phyloP scores from a whole-genome alignment of 2,329 filamentous ascomycete species.

The Colletotrichum magnum region DNA sequence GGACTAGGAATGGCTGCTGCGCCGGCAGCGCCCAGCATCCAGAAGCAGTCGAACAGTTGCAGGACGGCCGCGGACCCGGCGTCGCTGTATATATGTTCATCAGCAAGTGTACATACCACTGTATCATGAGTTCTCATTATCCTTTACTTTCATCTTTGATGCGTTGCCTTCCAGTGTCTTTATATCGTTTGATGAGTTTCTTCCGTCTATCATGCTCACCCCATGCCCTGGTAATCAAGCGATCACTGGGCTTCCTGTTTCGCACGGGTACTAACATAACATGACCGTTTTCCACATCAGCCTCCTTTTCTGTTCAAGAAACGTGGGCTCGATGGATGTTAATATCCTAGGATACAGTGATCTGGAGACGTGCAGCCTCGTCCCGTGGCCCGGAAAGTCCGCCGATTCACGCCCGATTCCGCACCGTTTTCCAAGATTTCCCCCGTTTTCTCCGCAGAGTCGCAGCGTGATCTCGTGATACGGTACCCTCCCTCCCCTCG shows the following conservation, averaged over 20 bases:
- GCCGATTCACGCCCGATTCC: conserved; percentile 20
- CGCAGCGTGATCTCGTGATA: conserved; percentile 23
- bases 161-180: too few species aligned
- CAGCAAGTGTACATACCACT: conserved; percentile 46
- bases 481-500: conserved; percentile 14
- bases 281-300: not conserved
- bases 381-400: not conserved
- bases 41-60: conserved; percentile 7
- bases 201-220: not conserved
- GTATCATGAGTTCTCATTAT: conserved; percentile 37
- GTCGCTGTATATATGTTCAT: conserved; percentile 56
- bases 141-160: not conserved
- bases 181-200: conserved; percentile 8
- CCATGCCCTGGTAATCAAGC: not conserved
- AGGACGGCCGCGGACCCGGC: conserved; percentile 45
- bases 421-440: conserved; percentile 24
- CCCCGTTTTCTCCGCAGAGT: too few species aligned
- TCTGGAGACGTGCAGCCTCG: too few species aligned
- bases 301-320: not conserved
- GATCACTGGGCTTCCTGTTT: conserved; percentile 20
- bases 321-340: too few species aligned
- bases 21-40: too few species aligned
- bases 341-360: too few species aligned
- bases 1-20: conserved; percentile 50
- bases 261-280: conserved; percentile 2